These are phyloP conservation scores for Vinca minor DNA, from an alignment of 257 asterid genomes.

Conservation along the genomic window DNA sequence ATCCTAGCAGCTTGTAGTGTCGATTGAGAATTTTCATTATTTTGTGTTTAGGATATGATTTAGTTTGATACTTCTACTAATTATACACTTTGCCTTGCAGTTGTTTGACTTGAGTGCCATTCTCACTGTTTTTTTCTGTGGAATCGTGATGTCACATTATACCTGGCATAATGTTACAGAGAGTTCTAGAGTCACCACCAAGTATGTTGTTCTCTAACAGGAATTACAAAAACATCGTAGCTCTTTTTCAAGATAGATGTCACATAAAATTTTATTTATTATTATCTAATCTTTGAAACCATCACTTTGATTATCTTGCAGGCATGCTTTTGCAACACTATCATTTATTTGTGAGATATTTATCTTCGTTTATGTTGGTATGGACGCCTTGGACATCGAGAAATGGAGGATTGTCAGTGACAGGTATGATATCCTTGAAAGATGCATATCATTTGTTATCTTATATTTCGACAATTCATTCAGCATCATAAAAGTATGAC, in stretches of 20 bases:
- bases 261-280: not conserved
- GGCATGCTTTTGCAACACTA: slow-evolving; percentile 91
- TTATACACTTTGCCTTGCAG: slow-evolving; percentile 41
- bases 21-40: slow-evolving; percentile 4
- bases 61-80: not conserved
- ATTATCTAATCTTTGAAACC: slow-evolving; percentile 10
- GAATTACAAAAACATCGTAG: no score
- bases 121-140: slow-evolving; percentile 97
- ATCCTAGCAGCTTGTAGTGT: slow-evolving; percentile 7
- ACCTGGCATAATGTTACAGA: slow-evolving; percentile 99
- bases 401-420: slow-evolving; percentile 78
- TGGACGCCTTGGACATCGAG: slow-evolving; percentile 98
- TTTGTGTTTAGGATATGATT: not conserved
- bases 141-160: slow-evolving; percentile 97
- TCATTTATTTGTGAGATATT: slow-evolving; percentile 90
- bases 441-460: not conserved
- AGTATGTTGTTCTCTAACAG: slow-evolving; percentile 37
- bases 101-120: slow-evolving; percentile 75
- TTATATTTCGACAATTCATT: not conserved
- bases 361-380: slow-evolving; percentile 91
- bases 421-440: slow-evolving; percentile 40
- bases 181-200: slow-evolving; percentile 91
- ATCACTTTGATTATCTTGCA: slow-evolving; percentile 26
- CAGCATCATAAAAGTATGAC: not conserved
- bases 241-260: not conserved